Base-by-base conservation (phyloP, 1,139 yeast genomes). In the Candida glucosophila region DNA sequence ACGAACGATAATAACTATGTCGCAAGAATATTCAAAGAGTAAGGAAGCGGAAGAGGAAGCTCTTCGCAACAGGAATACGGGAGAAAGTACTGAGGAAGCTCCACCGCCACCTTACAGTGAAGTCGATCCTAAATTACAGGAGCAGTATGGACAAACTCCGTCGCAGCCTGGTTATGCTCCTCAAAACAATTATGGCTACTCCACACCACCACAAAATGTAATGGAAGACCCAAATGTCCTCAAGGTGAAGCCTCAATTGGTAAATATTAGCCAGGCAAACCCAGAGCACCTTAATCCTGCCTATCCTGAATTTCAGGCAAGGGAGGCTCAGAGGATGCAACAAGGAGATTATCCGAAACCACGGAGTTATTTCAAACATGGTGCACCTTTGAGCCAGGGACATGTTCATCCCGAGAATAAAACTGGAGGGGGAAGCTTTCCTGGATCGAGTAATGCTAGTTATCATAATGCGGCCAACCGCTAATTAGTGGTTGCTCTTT, bases 361-460 rank as follows among this genome's bases (percentile, higher is more conserved):
- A 5, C 37, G 39, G 7, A 47, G 46, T 14, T 38, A 40, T 17
- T 42, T 38, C 17, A 46, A 49, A 28, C 51, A 54, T 22, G 63
- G 64, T 2, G 65, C 64, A 4, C 64, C 65, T 2, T 47, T 59
- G 35, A 46, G 46, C 15, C 47, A 47, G 12, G 54, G 63, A 17
- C 47, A 43, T 12, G 38, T 35, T 14, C 39, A 44, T 22, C 37
- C 43, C 5, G 41, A 38, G 4, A 35, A 33, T 15, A 43, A 40
- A 21, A 43, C 46, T 7, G 54, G 59, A 2, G 52, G 61, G 6
- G 43, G 49, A 7, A 41, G 43, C 4, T 63, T 62, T 26, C 69
- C 70, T 2, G 70, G 70, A 3, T 39, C 49, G 14, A 34, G 52
- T 15, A 65, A 65, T 2, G 62, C 56, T 5, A 55, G 61, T 2